Percentiles rank a stretch among this genome's conserved stretches.
These are phyloP conservation scores for Cicer arietinum DNA, from an alignment of 306 rosid genomes.

Conservation along the genomic window DNA sequence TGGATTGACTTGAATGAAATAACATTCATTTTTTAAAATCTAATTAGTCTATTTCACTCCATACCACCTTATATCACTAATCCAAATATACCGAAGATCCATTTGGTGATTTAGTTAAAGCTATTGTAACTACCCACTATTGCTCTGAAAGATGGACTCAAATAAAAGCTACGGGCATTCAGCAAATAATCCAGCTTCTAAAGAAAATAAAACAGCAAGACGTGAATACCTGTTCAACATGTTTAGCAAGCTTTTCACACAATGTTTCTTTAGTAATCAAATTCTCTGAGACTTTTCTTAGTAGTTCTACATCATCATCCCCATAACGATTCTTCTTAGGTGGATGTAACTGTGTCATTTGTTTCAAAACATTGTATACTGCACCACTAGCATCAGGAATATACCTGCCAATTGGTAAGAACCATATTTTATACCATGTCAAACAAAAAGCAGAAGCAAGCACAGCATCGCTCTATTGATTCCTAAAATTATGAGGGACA, in stretches of 20 bases:
- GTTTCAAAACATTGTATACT: slow-evolving; percentile 64
- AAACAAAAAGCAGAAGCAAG: slow-evolving; percentile 13
- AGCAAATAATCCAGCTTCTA: slow-evolving; percentile 5
- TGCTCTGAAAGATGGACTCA: slow-evolving; percentile 6
- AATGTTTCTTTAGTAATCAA: slow-evolving; percentile 74
- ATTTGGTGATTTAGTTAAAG: slow-evolving; percentile 15
- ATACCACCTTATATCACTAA: no score
- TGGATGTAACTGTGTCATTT: slow-evolving; percentile 61
- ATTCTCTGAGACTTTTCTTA: slow-evolving; percentile 65
- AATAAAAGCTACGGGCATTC: slow-evolving; percentile 14
- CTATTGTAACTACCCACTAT: slow-evolving; percentile 12
- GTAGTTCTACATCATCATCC: slow-evolving; percentile 61
- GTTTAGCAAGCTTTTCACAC: slow-evolving; percentile 79
- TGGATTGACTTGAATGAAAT: no score
- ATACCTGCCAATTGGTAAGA: slow-evolving; percentile 66
- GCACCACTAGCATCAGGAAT: slow-evolving; percentile 78
- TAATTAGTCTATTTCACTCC: no score
- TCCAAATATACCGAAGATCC: slow-evolving; percentile 10
- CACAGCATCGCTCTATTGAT: slow-evolving; percentile 19
- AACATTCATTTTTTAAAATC: no score
- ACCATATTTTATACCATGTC: slow-evolving; percentile 33
- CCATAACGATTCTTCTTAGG: slow-evolving; percentile 70
- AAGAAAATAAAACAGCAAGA: slow-evolving; percentile 6
- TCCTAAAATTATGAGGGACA: slow-evolving; percentile 37
- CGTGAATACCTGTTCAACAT: slow-evolving; percentile 82